Evolutionary conservation across 2,329 filamentous ascomycete genomes (phyloP).

Genomic region (Cadophora gregata): DNA sequence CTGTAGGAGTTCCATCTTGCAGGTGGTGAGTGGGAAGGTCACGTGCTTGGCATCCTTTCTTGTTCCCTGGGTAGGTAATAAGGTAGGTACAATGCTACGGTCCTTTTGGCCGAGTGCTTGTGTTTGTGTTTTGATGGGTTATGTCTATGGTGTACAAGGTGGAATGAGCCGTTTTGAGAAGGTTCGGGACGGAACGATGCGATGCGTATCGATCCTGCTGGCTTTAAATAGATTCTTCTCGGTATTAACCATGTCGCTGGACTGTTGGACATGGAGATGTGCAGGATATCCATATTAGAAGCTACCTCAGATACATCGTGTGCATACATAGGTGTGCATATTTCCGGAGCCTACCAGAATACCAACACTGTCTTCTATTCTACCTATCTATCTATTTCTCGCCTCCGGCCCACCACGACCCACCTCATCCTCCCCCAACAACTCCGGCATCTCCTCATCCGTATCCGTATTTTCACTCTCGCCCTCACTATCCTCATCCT

Average conservation of each 20-base stretch:
- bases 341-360: neutral
- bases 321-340: neutral
- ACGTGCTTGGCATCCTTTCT: too few species aligned
- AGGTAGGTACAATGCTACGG: too few species aligned
- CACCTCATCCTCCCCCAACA: slow-evolving; percentile 9
- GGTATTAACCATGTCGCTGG: slow-evolving; percentile 12
- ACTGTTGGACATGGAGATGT: neutral
- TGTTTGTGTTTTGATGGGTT: too few species aligned
- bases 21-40: too few species aligned
- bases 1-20: too few species aligned
- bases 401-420: slow-evolving; percentile 14
- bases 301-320: too few species aligned
- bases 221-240: neutral
- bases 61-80: neutral
- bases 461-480: slow-evolving; percentile 25
- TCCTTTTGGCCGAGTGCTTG: too few species aligned
- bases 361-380: neutral
- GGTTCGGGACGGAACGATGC: slow-evolving; percentile 10
- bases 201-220: neutral
- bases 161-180: slow-evolving; percentile 13
- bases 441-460: slow-evolving; percentile 31
- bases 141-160: too few species aligned
- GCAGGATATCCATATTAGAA: neutral
- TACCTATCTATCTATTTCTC: slow-evolving; percentile 4
- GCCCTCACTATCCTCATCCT: slow-evolving; percentile 10